A percentile compares a stretch with the other conserved stretches of the same genome.
phyloP scores from a whole-genome alignment of 2,329 filamentous ascomycete genomes.

The Alternaria gaisen region DNA sequence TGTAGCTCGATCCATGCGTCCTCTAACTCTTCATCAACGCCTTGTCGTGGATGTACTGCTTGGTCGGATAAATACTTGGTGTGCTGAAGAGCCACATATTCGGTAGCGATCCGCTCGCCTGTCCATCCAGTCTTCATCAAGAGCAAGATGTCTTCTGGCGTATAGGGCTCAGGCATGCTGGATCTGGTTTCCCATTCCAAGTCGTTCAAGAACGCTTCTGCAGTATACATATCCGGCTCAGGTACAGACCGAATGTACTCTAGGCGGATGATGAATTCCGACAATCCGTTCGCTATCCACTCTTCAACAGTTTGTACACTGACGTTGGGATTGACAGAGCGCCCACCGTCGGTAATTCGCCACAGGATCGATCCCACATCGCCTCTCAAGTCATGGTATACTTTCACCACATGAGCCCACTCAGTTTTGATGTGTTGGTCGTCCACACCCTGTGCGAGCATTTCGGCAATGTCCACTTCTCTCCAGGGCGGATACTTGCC shows the following conservation, averaged over 20 bases:
- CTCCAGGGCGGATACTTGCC: background rate
- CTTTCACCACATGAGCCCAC: background rate
- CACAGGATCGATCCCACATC: background rate
- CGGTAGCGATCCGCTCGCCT: background rate
- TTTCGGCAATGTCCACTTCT: background rate
- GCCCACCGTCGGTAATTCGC: no score
- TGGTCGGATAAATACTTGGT: no score
- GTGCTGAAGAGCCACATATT: background rate
- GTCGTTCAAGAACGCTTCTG: no score
- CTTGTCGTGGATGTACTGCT: no score
- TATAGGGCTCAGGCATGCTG: no score
- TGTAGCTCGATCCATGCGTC: background rate
- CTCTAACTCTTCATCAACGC: no score
- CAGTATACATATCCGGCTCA: background rate
- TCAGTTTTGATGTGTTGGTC: background rate
- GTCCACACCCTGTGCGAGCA: background rate
- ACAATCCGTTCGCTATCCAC: background rate
- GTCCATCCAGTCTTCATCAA: no score
- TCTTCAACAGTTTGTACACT: background rate
- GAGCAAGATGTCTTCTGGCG: no score
- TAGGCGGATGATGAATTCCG: background rate
- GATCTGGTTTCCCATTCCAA: no score
- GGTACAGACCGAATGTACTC: background rate
- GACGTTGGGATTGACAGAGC: no score
- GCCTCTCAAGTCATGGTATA: background rate